phyloP scores from a whole-genome alignment of 768 basidiomycete species.

The Auriculariales sp. region DNA sequence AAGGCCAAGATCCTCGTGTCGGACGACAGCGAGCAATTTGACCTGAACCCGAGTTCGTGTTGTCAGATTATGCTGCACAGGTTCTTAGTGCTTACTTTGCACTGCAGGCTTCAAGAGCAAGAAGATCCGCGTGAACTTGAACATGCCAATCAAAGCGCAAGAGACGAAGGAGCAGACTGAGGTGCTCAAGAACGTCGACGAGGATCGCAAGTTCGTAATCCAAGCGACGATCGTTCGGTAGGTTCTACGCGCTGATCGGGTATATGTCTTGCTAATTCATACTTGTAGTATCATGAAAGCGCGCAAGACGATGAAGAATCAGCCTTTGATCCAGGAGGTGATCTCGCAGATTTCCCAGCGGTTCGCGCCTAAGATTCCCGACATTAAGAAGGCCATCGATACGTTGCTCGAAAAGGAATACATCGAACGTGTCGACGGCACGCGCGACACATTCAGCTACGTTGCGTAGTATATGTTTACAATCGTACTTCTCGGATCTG shows the following conservation, averaged over 20 bases:
- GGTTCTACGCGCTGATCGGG: slow-evolving; percentile 5
- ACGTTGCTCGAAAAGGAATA: slow-evolving; percentile 92
- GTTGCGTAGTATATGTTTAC: slow-evolving; percentile 35
- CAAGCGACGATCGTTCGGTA: slow-evolving; percentile 86
- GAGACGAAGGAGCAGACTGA: slow-evolving; percentile 82
- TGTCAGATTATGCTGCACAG: not conserved
- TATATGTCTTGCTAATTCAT: slow-evolving; percentile 9
- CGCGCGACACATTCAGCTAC: slow-evolving; percentile 79
- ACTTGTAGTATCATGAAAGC: slow-evolving; percentile 78
- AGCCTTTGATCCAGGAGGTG: slow-evolving; percentile 77
- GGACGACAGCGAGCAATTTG: slow-evolving; percentile 80
- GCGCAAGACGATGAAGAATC: slow-evolving; percentile 90
- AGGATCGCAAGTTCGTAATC: slow-evolving; percentile 92
- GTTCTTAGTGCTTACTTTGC: not conserved
- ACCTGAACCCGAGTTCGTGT: slow-evolving; percentile 65
- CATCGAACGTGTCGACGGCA: slow-evolving; percentile 83
- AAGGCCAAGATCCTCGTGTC: slow-evolving; percentile 85
- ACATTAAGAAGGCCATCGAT: slow-evolving; percentile 96
- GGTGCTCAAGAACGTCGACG: slow-evolving; percentile 87
- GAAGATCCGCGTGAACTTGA: slow-evolving; percentile 27
- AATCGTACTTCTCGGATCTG: no score
- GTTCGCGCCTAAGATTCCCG: slow-evolving; percentile 85
- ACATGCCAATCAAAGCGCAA: slow-evolving; percentile 87
- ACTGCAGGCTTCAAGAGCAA: slow-evolving; percentile 16
- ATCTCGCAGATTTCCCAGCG: slow-evolving; percentile 78